Conservation (phyloP, 2,329 filamentous ascomycete genomes). For the Claviceps sp. region DNA sequence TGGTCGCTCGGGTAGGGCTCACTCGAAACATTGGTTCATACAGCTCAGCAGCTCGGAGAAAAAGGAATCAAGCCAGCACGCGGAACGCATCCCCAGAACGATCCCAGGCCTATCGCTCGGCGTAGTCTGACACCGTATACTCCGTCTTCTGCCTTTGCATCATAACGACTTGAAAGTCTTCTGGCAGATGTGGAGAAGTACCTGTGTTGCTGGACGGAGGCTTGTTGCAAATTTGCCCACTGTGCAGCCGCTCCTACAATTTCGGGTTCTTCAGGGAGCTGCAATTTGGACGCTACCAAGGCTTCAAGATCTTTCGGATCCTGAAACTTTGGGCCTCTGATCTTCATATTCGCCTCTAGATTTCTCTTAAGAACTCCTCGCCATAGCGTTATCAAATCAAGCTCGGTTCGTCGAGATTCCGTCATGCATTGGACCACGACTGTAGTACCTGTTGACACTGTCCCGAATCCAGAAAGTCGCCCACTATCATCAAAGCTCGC, state of each 20-base stretch:
- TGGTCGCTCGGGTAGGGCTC: conserved; percentile 28
- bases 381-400: conserved; percentile 43
- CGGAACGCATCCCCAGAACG: conserved; percentile 50
- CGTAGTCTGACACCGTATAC: conserved; percentile 28
- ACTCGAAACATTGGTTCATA: conserved; percentile 43
- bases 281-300: conserved; percentile 19
- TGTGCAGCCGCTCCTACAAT: conserved; percentile 15
- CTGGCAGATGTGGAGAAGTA: conserved; percentile 20
- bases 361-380: conserved; percentile 24
- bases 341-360: conserved; percentile 17
- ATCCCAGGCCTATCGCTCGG: conserved; percentile 34
- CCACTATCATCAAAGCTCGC: conserved; percentile 33
- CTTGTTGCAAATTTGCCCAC: conserved; percentile 22
- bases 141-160: neutral
- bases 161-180: conserved; percentile 8
- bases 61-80: conserved; percentile 35
- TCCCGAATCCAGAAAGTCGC: conserved; percentile 66
- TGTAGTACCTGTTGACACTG: conserved; percentile 33
- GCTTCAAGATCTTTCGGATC: conserved; percentile 17
- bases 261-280: conserved; percentile 14
- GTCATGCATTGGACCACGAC: conserved; percentile 47
- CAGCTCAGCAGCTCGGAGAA: conserved; percentile 34
- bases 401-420: conserved; percentile 35
- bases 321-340: conserved; percentile 14
- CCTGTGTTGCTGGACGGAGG: conserved; percentile 21